Evolutionary conservation across 306 rosid genomes (phyloP), one percentile per base, ranked within the genome.

Genomic region (Trichosanthes cucumerina): DNA sequence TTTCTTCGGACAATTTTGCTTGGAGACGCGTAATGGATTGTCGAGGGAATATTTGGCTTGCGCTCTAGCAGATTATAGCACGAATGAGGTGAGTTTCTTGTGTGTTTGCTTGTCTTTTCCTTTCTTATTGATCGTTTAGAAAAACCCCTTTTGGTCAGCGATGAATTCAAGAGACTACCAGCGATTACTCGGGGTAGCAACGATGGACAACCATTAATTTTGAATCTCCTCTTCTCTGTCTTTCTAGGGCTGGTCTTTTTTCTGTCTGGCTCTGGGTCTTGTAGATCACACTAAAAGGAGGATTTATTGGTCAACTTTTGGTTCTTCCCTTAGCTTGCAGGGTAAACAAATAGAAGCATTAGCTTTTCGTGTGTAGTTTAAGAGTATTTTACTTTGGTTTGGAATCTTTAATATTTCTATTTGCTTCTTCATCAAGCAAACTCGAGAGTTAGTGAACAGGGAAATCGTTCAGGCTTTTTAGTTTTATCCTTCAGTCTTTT

Each of bases 391-490:
- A 84, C 90, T 86, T 86, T 82, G 54, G 24, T 43, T 60, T 76
- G 79, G 84, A 82, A 84, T 83, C 75, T 83, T 83, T 50, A 83
- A 74, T 65, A 47, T 65, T 83, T 79, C 81, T 79, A 81, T 85
- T 94, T 92, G 87, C 98, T 89, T 95, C 79, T 79, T 81, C 79
- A 34, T 74, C 77, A 92, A 95, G 97, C 88, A 81, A 95, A 84
- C 83, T 79, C 79, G 53, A 79, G 83, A 82, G 79, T 78, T 77
- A 79, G 72, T 76, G 76, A 81, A 78, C 80, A 47, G 78, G 82
- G 64, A 70, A 78, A 54, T 26, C 56, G 81, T 72, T 80, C 68
- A 49, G 47, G 75, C 63, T 81, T 87, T 79, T 78, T 81, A 79
- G 79, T 87, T 79, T 78, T 81, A 79, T 81, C 58, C 82, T 41